These are phyloP conservation scores for Paspalum notatum DNA, from an alignment of 176 grass and related monocot species.

Conservation along the genomic window DNA sequence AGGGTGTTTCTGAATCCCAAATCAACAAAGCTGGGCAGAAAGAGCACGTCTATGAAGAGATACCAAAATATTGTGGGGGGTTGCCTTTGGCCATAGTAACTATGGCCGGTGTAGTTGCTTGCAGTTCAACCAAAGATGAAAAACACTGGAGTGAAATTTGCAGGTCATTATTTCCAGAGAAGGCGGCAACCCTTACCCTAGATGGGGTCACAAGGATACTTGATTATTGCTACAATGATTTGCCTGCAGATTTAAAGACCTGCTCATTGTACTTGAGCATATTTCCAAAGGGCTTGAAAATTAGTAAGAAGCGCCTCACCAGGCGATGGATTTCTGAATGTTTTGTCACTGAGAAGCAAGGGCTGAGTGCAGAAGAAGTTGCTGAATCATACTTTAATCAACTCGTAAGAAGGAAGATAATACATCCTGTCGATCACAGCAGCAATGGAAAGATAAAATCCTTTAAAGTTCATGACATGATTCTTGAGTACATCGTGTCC, in stretches of 20 bases:
- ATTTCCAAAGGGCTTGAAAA: conserved; percentile 23
- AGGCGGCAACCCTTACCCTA: not conserved
- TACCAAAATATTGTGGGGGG: conserved; percentile 3
- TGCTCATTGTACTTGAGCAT: conserved; percentile 32
- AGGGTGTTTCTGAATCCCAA: not conserved
- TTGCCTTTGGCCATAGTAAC: conserved; percentile 26
- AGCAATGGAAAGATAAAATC: conserved; percentile 29
- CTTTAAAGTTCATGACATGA: conserved; percentile 35
- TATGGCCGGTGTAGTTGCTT: conserved; percentile 9
- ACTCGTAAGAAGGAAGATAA: conserved; percentile 13
- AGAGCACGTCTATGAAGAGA: not conserved
- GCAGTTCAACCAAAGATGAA: not conserved
- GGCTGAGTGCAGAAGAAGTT: not conserved
- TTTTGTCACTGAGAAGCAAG: conserved; percentile 27
- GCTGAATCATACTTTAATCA: conserved; percentile 29
- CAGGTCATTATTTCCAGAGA: not conserved
- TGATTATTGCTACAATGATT: conserved; percentile 5
- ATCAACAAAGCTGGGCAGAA: not conserved
- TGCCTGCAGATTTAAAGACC: conserved; percentile 9
- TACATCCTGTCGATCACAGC: conserved; percentile 1
- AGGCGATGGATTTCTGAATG: conserved; percentile 19
- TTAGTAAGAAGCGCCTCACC: conserved; percentile 1
- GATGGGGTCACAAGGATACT: conserved; percentile 14
- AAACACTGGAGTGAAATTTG: not conserved
- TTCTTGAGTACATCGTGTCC: conserved; percentile 31